These are phyloP conservation scores for Phytophthora cryptogea DNA, from an alignment of 352 stramenopile species.

Conservation along the genomic window DNA sequence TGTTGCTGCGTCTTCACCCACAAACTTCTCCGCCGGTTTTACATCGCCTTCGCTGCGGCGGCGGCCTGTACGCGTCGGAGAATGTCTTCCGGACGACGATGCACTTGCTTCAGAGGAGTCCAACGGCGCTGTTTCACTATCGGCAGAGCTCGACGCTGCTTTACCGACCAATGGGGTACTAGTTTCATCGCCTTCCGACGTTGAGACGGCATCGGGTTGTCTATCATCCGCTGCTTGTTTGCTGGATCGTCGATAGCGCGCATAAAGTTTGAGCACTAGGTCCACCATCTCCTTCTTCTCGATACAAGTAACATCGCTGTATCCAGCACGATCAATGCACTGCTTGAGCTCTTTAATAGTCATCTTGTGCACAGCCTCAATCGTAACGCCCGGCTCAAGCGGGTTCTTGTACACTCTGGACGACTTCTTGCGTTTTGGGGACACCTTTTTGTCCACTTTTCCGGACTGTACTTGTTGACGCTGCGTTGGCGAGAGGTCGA, in stretches of 20 bases:
- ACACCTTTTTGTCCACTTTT: constrained; percentile 18
- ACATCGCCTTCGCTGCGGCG: constrained; percentile 38
- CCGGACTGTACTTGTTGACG: constrained; percentile 24
- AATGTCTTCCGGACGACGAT: constrained; percentile 8
- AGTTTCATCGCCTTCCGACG: constrained; percentile 13
- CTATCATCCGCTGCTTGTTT: constrained; percentile 43
- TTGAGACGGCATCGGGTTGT: constrained; percentile 4
- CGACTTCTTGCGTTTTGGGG: constrained; percentile 36
- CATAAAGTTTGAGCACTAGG: constrained; percentile 81
- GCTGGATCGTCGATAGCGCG: constrained; percentile 61
- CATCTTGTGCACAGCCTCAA: constrained; percentile 76
- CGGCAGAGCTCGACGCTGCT: background rate
- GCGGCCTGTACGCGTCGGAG: constrained; percentile 18
- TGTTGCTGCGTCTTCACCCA: constrained; percentile 3
- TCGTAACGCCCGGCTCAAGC: constrained; percentile 49
- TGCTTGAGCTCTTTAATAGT: constrained; percentile 81
- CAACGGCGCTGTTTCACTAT: constrained; percentile 12
- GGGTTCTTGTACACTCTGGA: constrained; percentile 72
- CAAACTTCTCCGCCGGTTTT: constrained; percentile 8
- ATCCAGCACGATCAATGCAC: constrained; percentile 68
- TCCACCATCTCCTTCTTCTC: constrained; percentile 86
- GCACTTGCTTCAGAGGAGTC: constrained; percentile 10
- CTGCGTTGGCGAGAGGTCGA: constrained; percentile 42
- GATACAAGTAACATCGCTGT: constrained; percentile 74
- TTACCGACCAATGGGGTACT: constrained; percentile 10